Conservation (phyloP, 257 asterid species). For the Gynochthodes officinalis region DNA sequence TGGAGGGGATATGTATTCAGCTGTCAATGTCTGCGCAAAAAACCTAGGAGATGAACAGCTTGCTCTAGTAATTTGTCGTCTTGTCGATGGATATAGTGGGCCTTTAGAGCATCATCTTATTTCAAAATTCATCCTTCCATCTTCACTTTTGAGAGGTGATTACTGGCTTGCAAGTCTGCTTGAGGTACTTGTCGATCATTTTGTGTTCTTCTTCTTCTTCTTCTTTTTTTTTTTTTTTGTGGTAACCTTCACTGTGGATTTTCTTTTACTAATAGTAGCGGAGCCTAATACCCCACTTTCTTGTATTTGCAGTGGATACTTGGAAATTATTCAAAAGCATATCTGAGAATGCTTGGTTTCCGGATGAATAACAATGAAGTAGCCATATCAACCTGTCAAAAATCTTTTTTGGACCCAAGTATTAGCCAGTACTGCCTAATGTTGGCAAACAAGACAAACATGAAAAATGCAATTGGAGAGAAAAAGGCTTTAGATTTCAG, state of each 20-base stretch:
- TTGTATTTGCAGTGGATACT: constrained; percentile 67
- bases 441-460: constrained; percentile 73
- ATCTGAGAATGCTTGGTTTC: constrained; percentile 61
- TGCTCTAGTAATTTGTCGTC: constrained; percentile 93
- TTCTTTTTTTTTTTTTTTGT: not conserved
- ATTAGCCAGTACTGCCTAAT: constrained; percentile 82
- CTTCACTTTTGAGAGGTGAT: constrained; percentile 73
- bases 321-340: constrained; percentile 70
- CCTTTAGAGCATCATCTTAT: constrained; percentile 62
- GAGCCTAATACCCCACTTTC: constrained; percentile 7
- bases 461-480: constrained; percentile 90
- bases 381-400: constrained; percentile 46
- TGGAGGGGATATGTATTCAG: constrained; percentile 95
- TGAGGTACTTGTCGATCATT: constrained; percentile 50
- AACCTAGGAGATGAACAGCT: constrained; percentile 97
- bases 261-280: constrained; percentile 6
- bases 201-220: not conserved
- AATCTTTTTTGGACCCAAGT: constrained; percentile 79
- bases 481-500: constrained; percentile 60
- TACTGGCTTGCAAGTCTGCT: constrained; percentile 83
- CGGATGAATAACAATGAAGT: constrained; percentile 43
- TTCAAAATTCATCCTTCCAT: constrained; percentile 75
- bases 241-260: constrained; percentile 15
- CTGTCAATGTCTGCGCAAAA: constrained; percentile 87
- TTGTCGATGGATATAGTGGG: constrained; percentile 82